A percentile compares a stretch with the other conserved stretches of the same genome.
phyloP scores from a whole-genome alignment of 2,329 filamentous ascomycete genomes.

The Ilyonectria robusta region DNA sequence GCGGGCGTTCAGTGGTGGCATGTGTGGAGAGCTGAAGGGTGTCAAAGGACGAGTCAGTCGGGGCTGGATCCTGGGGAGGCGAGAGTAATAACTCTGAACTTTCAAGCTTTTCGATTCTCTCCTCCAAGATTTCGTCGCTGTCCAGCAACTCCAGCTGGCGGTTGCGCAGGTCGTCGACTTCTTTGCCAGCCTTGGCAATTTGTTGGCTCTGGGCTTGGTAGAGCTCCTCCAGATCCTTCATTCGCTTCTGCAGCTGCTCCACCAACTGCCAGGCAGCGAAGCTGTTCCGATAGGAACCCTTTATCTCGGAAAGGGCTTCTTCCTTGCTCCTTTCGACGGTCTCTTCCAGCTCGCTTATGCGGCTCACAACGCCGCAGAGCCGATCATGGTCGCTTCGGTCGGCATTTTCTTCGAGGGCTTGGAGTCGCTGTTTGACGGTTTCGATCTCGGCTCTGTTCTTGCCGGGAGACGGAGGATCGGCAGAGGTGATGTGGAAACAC shows the following conservation, averaged over 20 bases:
- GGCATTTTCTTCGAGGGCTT: slow-evolving; percentile 52
- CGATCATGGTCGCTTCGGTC: slow-evolving; percentile 53
- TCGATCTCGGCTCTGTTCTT: slow-evolving; percentile 58
- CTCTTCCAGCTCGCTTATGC: slow-evolving; percentile 68
- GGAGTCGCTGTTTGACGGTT: slow-evolving; percentile 46
- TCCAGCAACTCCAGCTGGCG: slow-evolving; percentile 66
- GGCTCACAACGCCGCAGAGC: slow-evolving; percentile 56
- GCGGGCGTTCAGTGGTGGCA: slow-evolving; percentile 23
- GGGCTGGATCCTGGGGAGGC: slow-evolving; percentile 41
- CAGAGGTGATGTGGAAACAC: slow-evolving; percentile 69
- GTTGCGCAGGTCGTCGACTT: slow-evolving; percentile 62
- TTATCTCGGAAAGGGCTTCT: slow-evolving; percentile 67
- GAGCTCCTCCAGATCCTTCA: slow-evolving; percentile 54
- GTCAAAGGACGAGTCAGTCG: slow-evolving; percentile 25
- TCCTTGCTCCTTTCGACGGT: slow-evolving; percentile 66
- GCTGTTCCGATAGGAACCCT: slow-evolving; percentile 68
- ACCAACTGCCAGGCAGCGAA: slow-evolving; percentile 68
- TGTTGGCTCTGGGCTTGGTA: slow-evolving; percentile 58
- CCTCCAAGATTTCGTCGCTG: slow-evolving; percentile 66
- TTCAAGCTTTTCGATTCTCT: slow-evolving; percentile 66
- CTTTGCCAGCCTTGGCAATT: slow-evolving; percentile 56
- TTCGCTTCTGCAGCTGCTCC: slow-evolving; percentile 58
- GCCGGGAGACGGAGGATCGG: slow-evolving; percentile 64
- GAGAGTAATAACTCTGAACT: slow-evolving; percentile 41
- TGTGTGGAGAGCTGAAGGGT: slow-evolving; percentile 36